Base-by-base conservation (phyloP, 1,284 basidiomycete genomes). In the Boletellus dicymbophilus region DNA sequence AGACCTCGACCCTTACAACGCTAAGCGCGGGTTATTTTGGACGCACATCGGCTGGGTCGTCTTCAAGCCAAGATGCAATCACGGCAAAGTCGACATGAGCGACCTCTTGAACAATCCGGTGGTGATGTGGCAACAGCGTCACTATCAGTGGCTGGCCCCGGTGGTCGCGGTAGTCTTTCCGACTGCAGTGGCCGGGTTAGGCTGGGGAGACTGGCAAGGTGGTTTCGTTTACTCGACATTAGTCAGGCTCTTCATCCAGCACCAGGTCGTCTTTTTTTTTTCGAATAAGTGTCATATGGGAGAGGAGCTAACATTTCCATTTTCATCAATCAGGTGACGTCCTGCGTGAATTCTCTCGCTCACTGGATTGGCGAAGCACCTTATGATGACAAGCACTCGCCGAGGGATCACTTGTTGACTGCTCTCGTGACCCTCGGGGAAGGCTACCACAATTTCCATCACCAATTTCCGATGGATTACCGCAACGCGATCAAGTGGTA, bases 371-470 rank as follows among this genome's bases (percentile, higher is more conserved):
- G 94, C 49, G 92, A 95, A 57, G 76, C 88, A 22, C 91, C 93
- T 22, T 95, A 95, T 64, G 94, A 96, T 72, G 93, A 95, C 81
- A 95, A 95, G 77, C 91, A 95, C 73, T 90, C 92, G 16, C 93
- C 93, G 28, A 78, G 85, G 48, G 91, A 95, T 71, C 91, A 94
- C 72, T 74, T 95, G 60, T 70, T 95, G 65, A 95, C 93, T 31
- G 93, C 93, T 10, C 76, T 95, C 37, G 85, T 83, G 52, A 95
- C 93, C 26, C 85, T 95, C 63, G 93, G 93, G 53, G 93, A 96
- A 72, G 93, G 94, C 13, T 96, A 96, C 77, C 93, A 96, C 81
- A 96, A 97, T 74, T 97, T 97, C 82, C 93, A 95, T 73, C 92
- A 91, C 63, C 90, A 94, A 71, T 93, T 94, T 81, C 91, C 91